Base-by-base conservation (phyloP, 306 rosid species). In the Corylus heterophylla region DNA sequence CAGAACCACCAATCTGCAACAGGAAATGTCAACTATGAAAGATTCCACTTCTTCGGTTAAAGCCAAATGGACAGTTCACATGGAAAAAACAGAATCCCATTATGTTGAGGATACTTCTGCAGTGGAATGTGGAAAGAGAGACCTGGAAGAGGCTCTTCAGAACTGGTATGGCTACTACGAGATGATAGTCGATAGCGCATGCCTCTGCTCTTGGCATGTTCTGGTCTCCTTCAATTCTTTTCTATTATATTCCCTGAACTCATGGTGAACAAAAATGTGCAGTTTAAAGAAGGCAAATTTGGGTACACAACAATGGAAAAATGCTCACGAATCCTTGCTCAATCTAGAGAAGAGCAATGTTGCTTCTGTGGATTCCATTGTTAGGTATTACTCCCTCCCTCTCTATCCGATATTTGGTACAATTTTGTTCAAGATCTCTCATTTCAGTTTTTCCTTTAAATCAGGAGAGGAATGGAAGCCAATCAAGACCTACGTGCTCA, bases 301-400 rank as follows among this genome's bases (percentile, higher is more conserved):
- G 77, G 99, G 99, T 75, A 87, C 93, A 55, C 92, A 90, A 81
- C 99, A 96, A 86, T 96, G 99, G 99, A 90, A 78, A 79, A 90
- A 84, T 55, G 99, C 99, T 82, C 93, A 96, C 69, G 99, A 90
- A 64, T 96, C 98, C 79, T 89, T 96, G 89, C 87, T 93, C 29
- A 74, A 87, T 80, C 81, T 91, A 67, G 97, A 93, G 87, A 90
- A 86, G 86, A 88, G 77, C 69, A 93, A 91, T 80, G 96, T 88
- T 52, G 86, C 89, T 78, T 90, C 99, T 63, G 94, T 96, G 86
- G 90, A 93, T 75, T 83, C 94, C 58, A 85, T 92, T 83, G 88
- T 96, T 84, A 86, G 96, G 99, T 93, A 84, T 69, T 68, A 68
- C 63, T 75, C 45, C 45, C 45, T 31, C 35, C 35, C 35, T 73